These are phyloP conservation scores for Sanghuangporus baumii DNA, from an alignment of 1,284 basidiomycete species.

Conservation along the genomic window DNA sequence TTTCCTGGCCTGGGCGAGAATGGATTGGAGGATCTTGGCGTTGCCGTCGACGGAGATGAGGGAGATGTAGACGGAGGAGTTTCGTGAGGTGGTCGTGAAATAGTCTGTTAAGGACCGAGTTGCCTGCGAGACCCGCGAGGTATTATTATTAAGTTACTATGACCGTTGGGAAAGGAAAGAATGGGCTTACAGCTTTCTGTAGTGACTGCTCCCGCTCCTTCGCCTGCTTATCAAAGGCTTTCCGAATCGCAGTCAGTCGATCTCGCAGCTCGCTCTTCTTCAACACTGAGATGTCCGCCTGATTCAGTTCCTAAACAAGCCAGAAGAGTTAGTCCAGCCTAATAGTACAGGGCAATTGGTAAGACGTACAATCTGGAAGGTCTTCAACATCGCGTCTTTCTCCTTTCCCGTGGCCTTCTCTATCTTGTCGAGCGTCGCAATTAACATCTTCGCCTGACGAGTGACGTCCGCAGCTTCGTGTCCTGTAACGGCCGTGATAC, in stretches of 20 bases:
- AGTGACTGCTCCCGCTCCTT: constrained; percentile 80
- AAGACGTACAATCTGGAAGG: constrained; percentile 62
- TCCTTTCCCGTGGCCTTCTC: constrained; percentile 67
- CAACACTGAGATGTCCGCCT: constrained; percentile 84
- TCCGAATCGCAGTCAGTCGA: constrained; percentile 64
- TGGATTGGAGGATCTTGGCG: constrained; percentile 76
- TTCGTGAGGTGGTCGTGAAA: constrained; percentile 68
- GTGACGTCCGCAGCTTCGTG: constrained; percentile 85
- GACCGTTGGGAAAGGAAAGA: background rate
- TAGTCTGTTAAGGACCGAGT: constrained; percentile 64
- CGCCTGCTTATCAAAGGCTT: constrained; percentile 79
- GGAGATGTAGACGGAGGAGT: constrained; percentile 65
- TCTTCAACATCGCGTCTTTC: constrained; percentile 84
- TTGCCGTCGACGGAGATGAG: constrained; percentile 74
- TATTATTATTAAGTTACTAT: background rate
- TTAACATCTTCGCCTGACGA: constrained; percentile 63
- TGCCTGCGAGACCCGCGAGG: constrained; percentile 42
- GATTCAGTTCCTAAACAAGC: constrained; percentile 72
- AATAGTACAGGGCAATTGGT: background rate
- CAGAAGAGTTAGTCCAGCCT: background rate
- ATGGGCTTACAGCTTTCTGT: constrained; percentile 69
- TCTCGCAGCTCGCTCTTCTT: constrained; percentile 81
- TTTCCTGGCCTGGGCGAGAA: constrained; percentile 74
- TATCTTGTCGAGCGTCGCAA: constrained; percentile 60
- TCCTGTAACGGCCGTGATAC: constrained; percentile 92